phyloP scores from a whole-genome alignment of 2,329 filamentous ascomycete species.

The Setomelanomma holmii region DNA sequence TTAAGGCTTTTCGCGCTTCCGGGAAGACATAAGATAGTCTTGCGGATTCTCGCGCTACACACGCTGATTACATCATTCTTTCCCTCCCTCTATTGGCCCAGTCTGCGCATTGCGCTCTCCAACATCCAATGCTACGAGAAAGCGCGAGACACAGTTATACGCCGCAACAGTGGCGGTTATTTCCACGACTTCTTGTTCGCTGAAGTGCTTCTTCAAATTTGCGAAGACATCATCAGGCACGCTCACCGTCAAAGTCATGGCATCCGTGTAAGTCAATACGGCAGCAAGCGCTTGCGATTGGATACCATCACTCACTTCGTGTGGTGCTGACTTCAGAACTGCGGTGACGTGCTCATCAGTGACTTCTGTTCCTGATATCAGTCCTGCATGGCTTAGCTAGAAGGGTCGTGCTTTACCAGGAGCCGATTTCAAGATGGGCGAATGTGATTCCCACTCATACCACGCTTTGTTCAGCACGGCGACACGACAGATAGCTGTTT shows the following conservation, averaged over 20 bases:
- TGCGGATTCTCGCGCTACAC: not conserved
- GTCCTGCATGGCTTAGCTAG: not conserved
- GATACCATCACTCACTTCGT: conserved; percentile 5
- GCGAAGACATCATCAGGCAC: conserved; percentile 74
- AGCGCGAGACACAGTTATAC: conserved; percentile 86
- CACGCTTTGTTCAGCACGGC: conserved; percentile 81
- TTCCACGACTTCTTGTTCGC: conserved; percentile 78
- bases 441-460: conserved; percentile 86
- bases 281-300: conserved; percentile 70
- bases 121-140: conserved; percentile 80
- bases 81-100: conserved; percentile 24
- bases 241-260: conserved; percentile 78
- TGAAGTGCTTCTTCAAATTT: conserved; percentile 66
- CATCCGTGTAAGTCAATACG: conserved; percentile 77
- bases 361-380: conserved; percentile 58
- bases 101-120: conserved; percentile 50
- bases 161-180: conserved; percentile 78
- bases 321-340: conserved; percentile 30
- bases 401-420: conserved; percentile 6
- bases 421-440: conserved; percentile 63
- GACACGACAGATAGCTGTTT: conserved; percentile 81
- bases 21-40: conserved; percentile 1
- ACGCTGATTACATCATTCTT: conserved; percentile 4
- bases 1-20: conserved; percentile 7
- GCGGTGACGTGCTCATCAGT: conserved; percentile 56